phyloP scores from a whole-genome alignment of 2,329 filamentous ascomycete species.

The Trichoderma polysporum region DNA sequence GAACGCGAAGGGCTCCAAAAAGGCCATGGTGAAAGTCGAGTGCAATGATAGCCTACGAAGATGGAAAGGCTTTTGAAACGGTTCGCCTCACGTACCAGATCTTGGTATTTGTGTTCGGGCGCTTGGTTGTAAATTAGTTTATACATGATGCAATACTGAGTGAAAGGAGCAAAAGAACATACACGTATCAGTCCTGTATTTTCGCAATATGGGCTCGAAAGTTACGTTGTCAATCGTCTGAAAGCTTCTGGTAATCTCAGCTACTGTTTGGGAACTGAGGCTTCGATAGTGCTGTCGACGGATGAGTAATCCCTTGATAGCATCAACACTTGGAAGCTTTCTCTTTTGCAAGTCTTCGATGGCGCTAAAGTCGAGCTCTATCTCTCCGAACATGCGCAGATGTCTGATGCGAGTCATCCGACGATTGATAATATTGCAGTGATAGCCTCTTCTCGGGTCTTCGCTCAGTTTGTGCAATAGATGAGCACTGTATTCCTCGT shows the following conservation, averaged over 20 bases:
- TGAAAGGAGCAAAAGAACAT: neutral
- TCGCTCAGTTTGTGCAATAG: neutral
- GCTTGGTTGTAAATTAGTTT: neutral
- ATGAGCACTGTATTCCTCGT: neutral
- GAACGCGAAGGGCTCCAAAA: neutral
- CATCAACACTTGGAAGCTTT: neutral
- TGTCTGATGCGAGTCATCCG: neutral
- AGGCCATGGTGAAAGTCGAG: neutral
- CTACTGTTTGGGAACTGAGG: neutral
- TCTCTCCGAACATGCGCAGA: neutral
- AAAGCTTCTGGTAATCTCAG: neutral
- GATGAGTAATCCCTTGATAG: neutral
- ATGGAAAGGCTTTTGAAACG: neutral
- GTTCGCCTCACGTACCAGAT: neutral
- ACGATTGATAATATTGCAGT: neutral
- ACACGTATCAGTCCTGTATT: neutral
- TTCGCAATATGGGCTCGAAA: neutral
- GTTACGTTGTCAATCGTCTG: too few species aligned
- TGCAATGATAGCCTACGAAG: neutral
- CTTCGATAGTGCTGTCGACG: neutral
- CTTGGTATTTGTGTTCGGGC: neutral
- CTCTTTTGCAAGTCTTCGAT: neutral
- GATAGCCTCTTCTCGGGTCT: neutral
- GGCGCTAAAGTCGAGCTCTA: neutral
- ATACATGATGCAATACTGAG: neutral